Conservation (phyloP, 2,329 filamentous ascomycete species). For the Hypoxylon sp. region DNA sequence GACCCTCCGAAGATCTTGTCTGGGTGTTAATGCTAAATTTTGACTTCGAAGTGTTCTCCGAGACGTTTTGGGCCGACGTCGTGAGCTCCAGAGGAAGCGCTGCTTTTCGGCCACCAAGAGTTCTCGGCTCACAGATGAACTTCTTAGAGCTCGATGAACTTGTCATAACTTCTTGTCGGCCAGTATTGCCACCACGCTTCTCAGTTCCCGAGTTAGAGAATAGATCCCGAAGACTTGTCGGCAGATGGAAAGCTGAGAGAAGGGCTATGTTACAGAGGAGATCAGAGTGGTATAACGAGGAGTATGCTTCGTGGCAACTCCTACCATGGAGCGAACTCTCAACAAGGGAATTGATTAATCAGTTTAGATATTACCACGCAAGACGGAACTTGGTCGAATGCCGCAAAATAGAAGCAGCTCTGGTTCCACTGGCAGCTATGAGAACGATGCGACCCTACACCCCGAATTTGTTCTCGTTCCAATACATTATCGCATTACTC, state of each 20-base stretch:
- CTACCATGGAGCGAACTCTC: not conserved
- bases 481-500: not conserved
- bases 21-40: not conserved
- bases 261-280: not conserved
- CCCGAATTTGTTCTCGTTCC: not conserved
- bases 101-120: slow-evolving; percentile 2
- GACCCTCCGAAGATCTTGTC: too few relatives aligned
- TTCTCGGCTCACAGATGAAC: not conserved
- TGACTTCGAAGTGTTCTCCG: not conserved
- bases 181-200: not conserved
- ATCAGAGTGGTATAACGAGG: slow-evolving; percentile 1
- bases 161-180: not conserved
- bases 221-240: not conserved
- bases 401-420: not conserved
- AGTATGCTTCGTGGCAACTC: not conserved
- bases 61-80: slow-evolving; percentile 10
- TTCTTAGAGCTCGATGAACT: not conserved
- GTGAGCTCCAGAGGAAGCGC: not conserved
- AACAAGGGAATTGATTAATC: not conserved
- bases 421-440: not conserved
- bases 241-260: not conserved
- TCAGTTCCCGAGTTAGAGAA: not conserved
- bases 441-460: not conserved
- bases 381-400: slow-evolving; percentile 1
- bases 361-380: slow-evolving; percentile 3